Evolutionary conservation across 345 rosid species (phyloP).

Genomic region (Ceriops zippeliana): DNA sequence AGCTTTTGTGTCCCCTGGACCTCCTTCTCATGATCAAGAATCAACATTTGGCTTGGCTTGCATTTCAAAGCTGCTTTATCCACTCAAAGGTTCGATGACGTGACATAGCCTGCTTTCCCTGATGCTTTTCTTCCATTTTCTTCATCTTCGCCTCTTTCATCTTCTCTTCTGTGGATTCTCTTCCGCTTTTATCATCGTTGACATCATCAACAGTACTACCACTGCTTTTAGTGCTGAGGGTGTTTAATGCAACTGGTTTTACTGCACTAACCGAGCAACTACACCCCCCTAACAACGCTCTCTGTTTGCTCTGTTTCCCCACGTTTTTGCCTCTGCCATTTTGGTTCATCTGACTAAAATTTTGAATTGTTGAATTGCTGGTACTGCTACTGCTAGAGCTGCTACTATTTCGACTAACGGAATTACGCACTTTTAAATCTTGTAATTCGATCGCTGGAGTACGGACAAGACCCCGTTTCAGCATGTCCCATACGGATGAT

Average conservation of each 20-base stretch:
- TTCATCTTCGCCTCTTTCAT: constrained; percentile 30
- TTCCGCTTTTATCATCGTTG: background rate
- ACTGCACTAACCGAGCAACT: constrained; percentile 54
- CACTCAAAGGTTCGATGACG: constrained; percentile 79
- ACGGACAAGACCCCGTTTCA: constrained; percentile 64
- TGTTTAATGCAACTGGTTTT: constrained; percentile 42
- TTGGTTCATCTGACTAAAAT: constrained; percentile 31
- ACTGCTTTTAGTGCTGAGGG: constrained; percentile 18
- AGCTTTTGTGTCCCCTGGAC: constrained; percentile 16
- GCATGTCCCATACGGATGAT: constrained; percentile 65
- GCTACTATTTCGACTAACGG: constrained; percentile 26
- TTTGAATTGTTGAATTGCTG: constrained; percentile 13
- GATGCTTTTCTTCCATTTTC: constrained; percentile 37
- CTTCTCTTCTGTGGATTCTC: constrained; percentile 27
- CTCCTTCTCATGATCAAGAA: constrained; percentile 23
- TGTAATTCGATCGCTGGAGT: constrained; percentile 71
- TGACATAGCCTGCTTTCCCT: constrained; percentile 55
- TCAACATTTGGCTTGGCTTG: constrained; percentile 21
- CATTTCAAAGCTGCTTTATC: constrained; percentile 78
- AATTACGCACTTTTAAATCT: constrained; percentile 41
- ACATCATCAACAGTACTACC: background rate
- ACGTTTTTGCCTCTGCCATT: constrained; percentile 19
- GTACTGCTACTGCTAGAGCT: constrained; percentile 50
- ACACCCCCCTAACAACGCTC: constrained; percentile 21
- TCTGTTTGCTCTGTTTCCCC: constrained; percentile 16